These are phyloP conservation scores for Colletotrichum sp. DNA, from an alignment of 2,329 filamentous ascomycete species.

Conservation along the genomic window DNA sequence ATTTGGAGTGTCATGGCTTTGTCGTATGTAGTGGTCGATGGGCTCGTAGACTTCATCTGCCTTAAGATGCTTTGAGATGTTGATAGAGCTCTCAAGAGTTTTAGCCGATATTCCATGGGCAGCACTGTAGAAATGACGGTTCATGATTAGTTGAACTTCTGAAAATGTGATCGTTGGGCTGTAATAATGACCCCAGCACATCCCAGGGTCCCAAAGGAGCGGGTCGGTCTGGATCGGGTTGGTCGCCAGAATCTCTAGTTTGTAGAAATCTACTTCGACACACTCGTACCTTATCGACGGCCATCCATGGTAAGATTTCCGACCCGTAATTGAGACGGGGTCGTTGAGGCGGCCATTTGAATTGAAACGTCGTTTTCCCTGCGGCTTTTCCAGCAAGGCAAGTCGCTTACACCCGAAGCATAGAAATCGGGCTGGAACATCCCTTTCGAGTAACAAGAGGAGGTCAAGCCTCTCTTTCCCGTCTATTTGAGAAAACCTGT, in stretches of 20 bases:
- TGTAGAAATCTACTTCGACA: no score
- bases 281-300: no score
- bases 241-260: no score
- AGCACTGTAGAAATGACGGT: fast-evolving
- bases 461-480: not conserved
- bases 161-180: not conserved
- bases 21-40: not conserved
- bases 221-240: no score
- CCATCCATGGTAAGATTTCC: no score
- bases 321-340: no score
- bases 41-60: fast-evolving
- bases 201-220: no score
- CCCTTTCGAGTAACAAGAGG: not conserved
- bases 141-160: not conserved
- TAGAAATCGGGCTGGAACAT: not conserved
- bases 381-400: fast-evolving
- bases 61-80: fast-evolving
- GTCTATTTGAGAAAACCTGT: fast-evolving
- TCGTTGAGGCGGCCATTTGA: no score
- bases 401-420: not conserved
- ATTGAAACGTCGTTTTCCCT: no score
- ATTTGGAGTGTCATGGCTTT: not conserved
- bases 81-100: fast-evolving
- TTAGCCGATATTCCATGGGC: fast-evolving
- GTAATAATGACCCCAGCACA: no score